Evolutionary conservation across 75 land plant genomes (phyloP).

Genomic region (Selaginella moellendorffii): DNA sequence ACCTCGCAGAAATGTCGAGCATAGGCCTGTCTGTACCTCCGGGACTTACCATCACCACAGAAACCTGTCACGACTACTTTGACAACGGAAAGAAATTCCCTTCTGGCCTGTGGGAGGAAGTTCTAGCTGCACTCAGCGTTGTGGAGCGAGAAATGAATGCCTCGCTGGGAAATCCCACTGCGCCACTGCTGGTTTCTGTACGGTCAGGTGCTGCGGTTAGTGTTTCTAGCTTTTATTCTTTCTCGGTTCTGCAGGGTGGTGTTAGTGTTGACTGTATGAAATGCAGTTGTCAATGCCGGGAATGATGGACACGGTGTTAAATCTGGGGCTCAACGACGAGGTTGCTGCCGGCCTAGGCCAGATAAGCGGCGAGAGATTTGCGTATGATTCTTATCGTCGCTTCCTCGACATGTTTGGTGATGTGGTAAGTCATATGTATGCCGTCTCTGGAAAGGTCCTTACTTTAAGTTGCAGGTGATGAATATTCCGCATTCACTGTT

Average conservation of each 20-base stretch:
- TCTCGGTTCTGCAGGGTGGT: background rate
- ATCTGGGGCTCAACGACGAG: conserved; percentile 91
- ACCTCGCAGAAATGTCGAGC: conserved; percentile 96
- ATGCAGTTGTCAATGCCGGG: conserved; percentile 96
- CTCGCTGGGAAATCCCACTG: conserved; percentile 65
- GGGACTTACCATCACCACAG: conserved; percentile 90
- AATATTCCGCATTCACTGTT: conserved; percentile 72
- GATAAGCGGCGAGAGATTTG: conserved; percentile 91
- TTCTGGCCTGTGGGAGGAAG: conserved; percentile 81
- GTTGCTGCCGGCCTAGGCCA: conserved; percentile 74
- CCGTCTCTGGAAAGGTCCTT: background rate
- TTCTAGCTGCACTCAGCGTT: conserved; percentile 44
- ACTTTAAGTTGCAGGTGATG: conserved; percentile 51
- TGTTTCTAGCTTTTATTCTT: background rate
- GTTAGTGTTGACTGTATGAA: conserved; percentile 7
- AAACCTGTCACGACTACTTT: conserved; percentile 82
- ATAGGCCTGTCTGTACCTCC: conserved; percentile 97
- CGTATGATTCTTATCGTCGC: conserved; percentile 90
- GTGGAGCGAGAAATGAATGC: conserved; percentile 83
- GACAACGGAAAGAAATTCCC: conserved; percentile 55
- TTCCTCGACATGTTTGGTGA: conserved; percentile 97
- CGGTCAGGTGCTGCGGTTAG: conserved; percentile 96
- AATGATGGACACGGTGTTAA: conserved; percentile 99
- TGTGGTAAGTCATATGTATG: conserved; percentile 49
- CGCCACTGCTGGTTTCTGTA: conserved; percentile 84